phyloP scores from a whole-genome alignment of 1,139 yeast species.

The Sugiyamaella castrensis region DNA sequence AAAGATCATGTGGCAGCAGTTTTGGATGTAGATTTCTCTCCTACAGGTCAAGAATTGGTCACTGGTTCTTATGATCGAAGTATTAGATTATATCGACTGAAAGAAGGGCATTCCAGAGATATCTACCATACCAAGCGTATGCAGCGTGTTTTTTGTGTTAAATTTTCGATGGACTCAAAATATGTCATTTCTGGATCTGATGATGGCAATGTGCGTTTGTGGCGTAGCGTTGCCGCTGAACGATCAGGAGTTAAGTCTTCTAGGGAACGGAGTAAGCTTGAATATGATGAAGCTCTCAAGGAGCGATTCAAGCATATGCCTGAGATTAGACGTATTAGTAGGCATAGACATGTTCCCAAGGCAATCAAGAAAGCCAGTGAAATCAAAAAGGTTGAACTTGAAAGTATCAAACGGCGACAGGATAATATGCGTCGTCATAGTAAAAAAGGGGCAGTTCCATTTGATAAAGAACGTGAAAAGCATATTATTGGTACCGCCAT shows the following conservation, averaged over 20 bases:
- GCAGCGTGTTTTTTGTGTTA: constrained; percentile 88
- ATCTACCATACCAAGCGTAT: constrained; percentile 94
- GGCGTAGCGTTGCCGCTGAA: constrained; percentile 88
- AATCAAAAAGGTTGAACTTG: constrained; percentile 71
- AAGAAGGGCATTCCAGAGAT: constrained; percentile 91
- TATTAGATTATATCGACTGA: constrained; percentile 68
- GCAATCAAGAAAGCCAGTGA: constrained; percentile 44
- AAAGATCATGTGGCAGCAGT: constrained; percentile 98
- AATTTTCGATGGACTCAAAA: constrained; percentile 82
- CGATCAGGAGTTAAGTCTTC: constrained; percentile 78
- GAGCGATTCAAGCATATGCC: constrained; percentile 96
- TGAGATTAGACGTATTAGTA: constrained; percentile 80
- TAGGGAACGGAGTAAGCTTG: constrained; percentile 76
- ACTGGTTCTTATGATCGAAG: constrained; percentile 96
- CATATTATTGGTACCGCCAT: constrained; percentile 83
- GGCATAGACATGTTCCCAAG: constrained; percentile 62
- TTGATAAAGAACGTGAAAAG: constrained; percentile 63
- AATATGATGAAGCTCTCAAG: constrained; percentile 86
- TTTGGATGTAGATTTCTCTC: constrained; percentile 90
- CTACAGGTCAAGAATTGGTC: constrained; percentile 94
- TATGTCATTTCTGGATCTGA: constrained; percentile 90
- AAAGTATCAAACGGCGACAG: constrained; percentile 73
- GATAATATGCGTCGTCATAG: constrained; percentile 77
- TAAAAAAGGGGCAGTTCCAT: constrained; percentile 64
- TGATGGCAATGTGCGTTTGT: constrained; percentile 89